Evolutionary conservation across 2,329 filamentous ascomycete species (phyloP).

Genomic region (Niveomyces coronatus): DNA sequence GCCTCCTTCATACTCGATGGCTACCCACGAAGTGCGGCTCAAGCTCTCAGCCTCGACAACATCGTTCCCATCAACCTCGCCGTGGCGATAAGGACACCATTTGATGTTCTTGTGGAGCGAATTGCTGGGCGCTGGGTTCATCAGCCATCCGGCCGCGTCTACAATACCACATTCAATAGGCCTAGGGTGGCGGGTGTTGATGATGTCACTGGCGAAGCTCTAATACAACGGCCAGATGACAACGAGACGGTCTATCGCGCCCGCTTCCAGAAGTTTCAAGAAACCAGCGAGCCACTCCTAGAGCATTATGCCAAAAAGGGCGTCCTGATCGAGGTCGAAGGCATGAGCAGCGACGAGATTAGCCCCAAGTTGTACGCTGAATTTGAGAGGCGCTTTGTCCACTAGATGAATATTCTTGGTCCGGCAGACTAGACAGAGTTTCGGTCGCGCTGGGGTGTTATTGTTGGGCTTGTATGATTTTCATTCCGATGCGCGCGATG

Average conservation of each 20-base stretch:
- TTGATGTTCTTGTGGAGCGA: conserved; percentile 75
- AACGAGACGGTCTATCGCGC: conserved; percentile 75
- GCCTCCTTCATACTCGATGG: conserved; percentile 94
- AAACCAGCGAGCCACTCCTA: conserved; percentile 74
- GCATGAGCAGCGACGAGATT: conserved; percentile 90
- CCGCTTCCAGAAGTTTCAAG: conserved; percentile 72
- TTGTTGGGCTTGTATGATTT: too few relatives aligned
- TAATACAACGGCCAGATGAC: conserved; percentile 79
- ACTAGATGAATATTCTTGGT: conserved; percentile 8
- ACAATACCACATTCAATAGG: conserved; percentile 89
- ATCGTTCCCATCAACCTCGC: conserved; percentile 93
- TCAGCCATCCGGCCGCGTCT: conserved; percentile 79
- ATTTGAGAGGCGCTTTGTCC: conserved; percentile 64
- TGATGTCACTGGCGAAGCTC: conserved; percentile 79
- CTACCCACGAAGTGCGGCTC: conserved; percentile 78
- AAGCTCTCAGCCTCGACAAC: conserved; percentile 67
- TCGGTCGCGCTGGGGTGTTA: too few relatives aligned
- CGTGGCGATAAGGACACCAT: conserved; percentile 75
- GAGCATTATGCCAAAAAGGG: conserved; percentile 82
- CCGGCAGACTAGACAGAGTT: too few relatives aligned
- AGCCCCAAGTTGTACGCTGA: conserved; percentile 78
- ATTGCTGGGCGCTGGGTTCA: conserved; percentile 93
- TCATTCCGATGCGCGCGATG: too few relatives aligned
- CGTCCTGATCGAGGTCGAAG: conserved; percentile 76
- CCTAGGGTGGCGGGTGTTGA: conserved; percentile 73